A percentile compares a stretch with the other conserved stretches of the same genome.
Evolutionary conservation across 2,329 filamentous ascomycete species (phyloP).

Genomic region (Aspergillus candidus): DNA sequence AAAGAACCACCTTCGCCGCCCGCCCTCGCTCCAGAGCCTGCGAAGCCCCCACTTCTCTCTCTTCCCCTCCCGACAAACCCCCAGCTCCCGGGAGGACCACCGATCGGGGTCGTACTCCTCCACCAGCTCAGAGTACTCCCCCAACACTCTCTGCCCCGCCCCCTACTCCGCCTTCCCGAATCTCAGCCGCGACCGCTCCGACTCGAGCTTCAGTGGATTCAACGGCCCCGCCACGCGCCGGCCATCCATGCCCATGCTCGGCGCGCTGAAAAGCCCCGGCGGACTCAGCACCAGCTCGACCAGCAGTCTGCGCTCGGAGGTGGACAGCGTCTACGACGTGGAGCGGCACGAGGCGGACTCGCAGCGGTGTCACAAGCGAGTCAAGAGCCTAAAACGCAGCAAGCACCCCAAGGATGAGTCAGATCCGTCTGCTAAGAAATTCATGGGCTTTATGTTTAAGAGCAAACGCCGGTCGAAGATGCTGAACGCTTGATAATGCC

Average conservation of each 20-base stretch:
- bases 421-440: slow-evolving; percentile 13
- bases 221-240: slow-evolving; percentile 14
- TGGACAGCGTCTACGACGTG: slow-evolving; percentile 12
- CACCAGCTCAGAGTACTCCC: slow-evolving; percentile 13
- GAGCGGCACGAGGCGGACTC: slow-evolving; percentile 8
- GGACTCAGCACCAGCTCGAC: slow-evolving; percentile 21
- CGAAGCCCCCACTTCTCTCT: slow-evolving; percentile 18
- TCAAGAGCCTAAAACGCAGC: slow-evolving; percentile 16
- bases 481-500: slow-evolving; percentile 14
- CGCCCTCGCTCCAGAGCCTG: slow-evolving; percentile 22
- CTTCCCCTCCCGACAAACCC: slow-evolving; percentile 12
- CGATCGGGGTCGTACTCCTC: slow-evolving; percentile 15
- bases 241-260: slow-evolving; percentile 18
- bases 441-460: slow-evolving; percentile 19
- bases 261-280: slow-evolving; percentile 22
- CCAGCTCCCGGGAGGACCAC: slow-evolving; percentile 4
- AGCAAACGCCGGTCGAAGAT: slow-evolving; percentile 17
- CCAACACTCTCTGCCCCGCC: slow-evolving; percentile 16
- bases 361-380: slow-evolving; percentile 9
- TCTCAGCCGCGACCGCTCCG: slow-evolving; percentile 17
- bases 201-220: slow-evolving; percentile 20
- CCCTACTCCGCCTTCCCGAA: slow-evolving; percentile 16
- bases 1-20: slow-evolving; percentile 16
- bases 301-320: slow-evolving; percentile 26
- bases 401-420: slow-evolving; percentile 7